Conservation (phyloP, 768 basidiomycete genomes). For the Suillus bovinus region DNA sequence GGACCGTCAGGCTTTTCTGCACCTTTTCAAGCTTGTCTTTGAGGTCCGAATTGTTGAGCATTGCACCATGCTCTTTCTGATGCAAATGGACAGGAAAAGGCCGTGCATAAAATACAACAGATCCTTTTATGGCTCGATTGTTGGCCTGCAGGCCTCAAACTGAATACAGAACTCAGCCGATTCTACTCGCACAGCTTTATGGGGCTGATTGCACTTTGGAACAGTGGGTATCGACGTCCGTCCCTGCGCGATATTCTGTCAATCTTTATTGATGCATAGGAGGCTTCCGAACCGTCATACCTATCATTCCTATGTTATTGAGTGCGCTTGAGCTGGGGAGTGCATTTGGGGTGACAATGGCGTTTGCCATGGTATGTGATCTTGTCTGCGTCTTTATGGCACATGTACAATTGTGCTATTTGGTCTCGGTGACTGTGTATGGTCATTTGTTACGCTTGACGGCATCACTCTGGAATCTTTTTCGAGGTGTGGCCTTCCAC, state of each 20-base stretch:
- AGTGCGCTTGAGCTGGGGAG: conserved; percentile 39
- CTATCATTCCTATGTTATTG: conserved; percentile 31
- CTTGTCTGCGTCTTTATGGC: conserved; percentile 63
- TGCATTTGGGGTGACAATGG: conserved; percentile 58
- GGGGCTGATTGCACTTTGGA: conserved; percentile 68
- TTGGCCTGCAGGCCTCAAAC: conserved; percentile 95
- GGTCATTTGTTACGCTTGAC: conserved; percentile 55
- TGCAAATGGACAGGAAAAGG: conserved; percentile 18
- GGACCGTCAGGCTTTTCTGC: conserved; percentile 53
- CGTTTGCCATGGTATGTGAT: conserved; percentile 68
- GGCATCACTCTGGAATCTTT: conserved; percentile 83
- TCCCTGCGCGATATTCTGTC: not conserved
- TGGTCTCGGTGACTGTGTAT: conserved; percentile 61
- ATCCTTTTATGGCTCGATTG: conserved; percentile 83
- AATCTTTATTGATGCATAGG: not conserved
- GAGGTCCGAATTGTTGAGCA: conserved; percentile 36
- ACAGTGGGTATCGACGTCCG: conserved; percentile 48
- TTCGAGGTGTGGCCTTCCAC: conserved; percentile 60
- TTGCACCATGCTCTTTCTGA: not conserved
- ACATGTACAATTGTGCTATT: conserved; percentile 73
- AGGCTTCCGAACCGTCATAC: conserved; percentile 24
- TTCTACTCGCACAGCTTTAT: conserved; percentile 80
- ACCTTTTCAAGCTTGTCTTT: conserved; percentile 34
- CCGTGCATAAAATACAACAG: conserved; percentile 41
- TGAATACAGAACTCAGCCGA: conserved; percentile 90